These are phyloP conservation scores for Prunella vulgaris DNA, from an alignment of 257 asterid genomes.

Conservation along the genomic window DNA sequence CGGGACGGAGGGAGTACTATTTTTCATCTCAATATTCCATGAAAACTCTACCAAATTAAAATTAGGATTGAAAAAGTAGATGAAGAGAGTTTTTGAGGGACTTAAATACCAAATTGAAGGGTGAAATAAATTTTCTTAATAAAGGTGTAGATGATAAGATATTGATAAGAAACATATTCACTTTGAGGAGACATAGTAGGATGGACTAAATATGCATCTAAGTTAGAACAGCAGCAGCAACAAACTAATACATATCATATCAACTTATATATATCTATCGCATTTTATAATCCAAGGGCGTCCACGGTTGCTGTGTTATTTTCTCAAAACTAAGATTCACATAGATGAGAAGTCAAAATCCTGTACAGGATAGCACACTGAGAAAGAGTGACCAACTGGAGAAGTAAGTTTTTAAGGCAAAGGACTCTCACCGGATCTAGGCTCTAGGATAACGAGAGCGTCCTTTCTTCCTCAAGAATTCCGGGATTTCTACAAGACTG, in stretches of 20 bases:
- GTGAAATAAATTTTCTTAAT: too few relatives aligned
- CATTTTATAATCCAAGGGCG: not conserved
- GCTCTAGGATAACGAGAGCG: conserved; percentile 82
- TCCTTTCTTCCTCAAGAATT: conserved; percentile 86
- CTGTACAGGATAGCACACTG: conserved; percentile 28
- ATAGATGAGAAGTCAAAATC: conserved; percentile 27
- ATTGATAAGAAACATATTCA: too few relatives aligned
- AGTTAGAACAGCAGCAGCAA: conserved; percentile 8
- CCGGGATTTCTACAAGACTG: conserved; percentile 74
- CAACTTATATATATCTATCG: conserved; percentile 5
- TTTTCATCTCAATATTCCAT: too few relatives aligned
- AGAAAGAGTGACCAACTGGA: conserved; percentile 6
- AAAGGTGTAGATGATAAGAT: too few relatives aligned
- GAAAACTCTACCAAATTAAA: too few relatives aligned
- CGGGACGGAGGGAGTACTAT: too few relatives aligned
- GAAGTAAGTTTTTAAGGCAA: not conserved
- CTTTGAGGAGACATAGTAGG: too few relatives aligned
- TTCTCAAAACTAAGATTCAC: conserved; percentile 20
- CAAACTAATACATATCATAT: conserved; percentile 8
- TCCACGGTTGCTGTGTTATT: not conserved
- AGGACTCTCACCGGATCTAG: conserved; percentile 19
- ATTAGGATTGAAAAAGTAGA: too few relatives aligned
- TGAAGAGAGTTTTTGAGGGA: too few relatives aligned
- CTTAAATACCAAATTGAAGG: too few relatives aligned
- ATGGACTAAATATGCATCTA: not conserved